Conservation (phyloP, 208 protist genomes). For the Acanthamoeba healyi region DNA sequence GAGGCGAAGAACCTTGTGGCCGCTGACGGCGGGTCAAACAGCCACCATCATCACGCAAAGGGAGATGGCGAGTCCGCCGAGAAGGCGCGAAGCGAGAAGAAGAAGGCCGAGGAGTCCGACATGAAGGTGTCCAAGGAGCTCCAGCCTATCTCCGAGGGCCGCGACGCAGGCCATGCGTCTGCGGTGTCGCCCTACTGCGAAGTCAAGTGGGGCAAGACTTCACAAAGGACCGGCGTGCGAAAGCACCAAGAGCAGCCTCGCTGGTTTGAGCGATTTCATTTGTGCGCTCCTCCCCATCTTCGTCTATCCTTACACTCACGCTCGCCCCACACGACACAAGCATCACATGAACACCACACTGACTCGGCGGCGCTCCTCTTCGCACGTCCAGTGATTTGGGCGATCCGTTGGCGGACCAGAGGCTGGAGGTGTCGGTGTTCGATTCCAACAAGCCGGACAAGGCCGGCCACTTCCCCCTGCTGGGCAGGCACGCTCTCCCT, state of each 20-base stretch:
- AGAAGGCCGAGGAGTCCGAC: not conserved
- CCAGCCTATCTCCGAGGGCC: not conserved
- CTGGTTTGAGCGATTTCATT: conserved; percentile 62
- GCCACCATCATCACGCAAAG: not conserved
- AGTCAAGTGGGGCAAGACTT: conserved; percentile 2
- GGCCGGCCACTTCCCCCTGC: not conserved
- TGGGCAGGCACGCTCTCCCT: not conserved
- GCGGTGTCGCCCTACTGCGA: conserved; percentile 42
- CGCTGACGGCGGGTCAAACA: not conserved
- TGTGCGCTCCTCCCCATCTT: not conserved
- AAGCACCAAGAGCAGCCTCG: not conserved
- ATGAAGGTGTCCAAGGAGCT: not conserved
- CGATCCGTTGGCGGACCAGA: conserved; percentile 6
- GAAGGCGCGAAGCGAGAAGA: not conserved
- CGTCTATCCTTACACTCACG: not conserved
- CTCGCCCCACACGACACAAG: not conserved
- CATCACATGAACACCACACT: not conserved
- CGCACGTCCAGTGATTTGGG: not conserved
- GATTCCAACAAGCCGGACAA: not conserved
- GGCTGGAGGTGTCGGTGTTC: conserved; percentile 1
- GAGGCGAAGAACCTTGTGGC: not conserved
- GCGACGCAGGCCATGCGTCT: not conserved
- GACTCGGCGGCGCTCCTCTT: not conserved
- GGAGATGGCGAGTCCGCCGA: not conserved
- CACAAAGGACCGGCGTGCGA: conserved; percentile 6